Evolutionary conservation across 2,329 filamentous ascomycete species (phyloP).

Genomic region (Stachybotrys chlorohalonatus): DNA sequence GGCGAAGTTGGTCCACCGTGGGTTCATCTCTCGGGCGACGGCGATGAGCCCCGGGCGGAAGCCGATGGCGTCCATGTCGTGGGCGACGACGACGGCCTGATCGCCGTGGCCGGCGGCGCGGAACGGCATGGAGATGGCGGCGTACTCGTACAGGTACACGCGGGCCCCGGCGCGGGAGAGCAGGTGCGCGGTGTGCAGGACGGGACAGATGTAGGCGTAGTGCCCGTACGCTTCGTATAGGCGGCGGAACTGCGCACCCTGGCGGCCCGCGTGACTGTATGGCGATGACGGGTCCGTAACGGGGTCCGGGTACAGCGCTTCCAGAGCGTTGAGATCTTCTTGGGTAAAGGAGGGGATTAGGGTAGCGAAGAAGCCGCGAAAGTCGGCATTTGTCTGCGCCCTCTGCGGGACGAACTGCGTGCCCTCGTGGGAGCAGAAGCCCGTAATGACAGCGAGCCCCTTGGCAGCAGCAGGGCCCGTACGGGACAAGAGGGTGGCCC

Average conservation of each 20-base stretch:
- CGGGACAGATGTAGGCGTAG: conserved; percentile 56
- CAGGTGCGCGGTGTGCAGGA: conserved; percentile 48
- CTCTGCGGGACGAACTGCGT: conserved; percentile 49
- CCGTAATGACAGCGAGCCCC: conserved; percentile 44
- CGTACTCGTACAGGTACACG: conserved; percentile 52
- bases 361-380: conserved; percentile 49
- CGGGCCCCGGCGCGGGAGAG: conserved; percentile 18
- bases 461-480: neutral
- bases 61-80: conserved; percentile 27
- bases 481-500: conserved; percentile 31
- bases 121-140: conserved; percentile 29
- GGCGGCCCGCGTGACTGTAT: conserved; percentile 27
- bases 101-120: conserved; percentile 38
- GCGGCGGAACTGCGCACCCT: conserved; percentile 47
- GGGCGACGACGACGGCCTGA: conserved; percentile 32
- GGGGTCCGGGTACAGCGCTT: conserved; percentile 55
- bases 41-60: conserved; percentile 25
- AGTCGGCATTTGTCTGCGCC: conserved; percentile 38
- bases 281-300: conserved; percentile 25
- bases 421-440: conserved; percentile 64
- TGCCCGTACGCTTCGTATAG: conserved; percentile 53
- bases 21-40: conserved; percentile 32
- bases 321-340: conserved; percentile 43
- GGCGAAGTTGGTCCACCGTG: conserved; percentile 27
- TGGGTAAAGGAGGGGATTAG: conserved; percentile 49